Evolutionary conservation across 257 asterid species (phyloP).

Genomic region (Leonotis leonurus): DNA sequence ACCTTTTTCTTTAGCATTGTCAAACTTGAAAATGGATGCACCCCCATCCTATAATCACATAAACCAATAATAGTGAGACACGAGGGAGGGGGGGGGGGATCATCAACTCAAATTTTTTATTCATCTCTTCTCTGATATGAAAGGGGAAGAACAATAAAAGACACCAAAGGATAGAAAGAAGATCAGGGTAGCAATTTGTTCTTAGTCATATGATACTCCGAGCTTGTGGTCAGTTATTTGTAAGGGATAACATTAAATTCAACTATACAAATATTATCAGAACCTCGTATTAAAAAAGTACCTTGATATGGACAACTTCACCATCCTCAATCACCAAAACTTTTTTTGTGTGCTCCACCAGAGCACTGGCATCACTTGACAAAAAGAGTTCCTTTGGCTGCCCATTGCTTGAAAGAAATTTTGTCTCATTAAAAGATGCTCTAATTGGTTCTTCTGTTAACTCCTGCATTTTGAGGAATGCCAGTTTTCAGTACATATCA

Average conservation of each 20-base stretch:
- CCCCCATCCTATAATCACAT: slow-evolving; percentile 68
- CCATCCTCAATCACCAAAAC: slow-evolving; percentile 84
- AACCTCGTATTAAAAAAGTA: slow-evolving; percentile 20
- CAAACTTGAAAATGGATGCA: slow-evolving; percentile 77
- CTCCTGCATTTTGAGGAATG: slow-evolving; percentile 40
- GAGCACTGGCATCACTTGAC: slow-evolving; percentile 89
- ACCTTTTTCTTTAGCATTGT: slow-evolving; percentile 44
- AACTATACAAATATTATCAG: neutral
- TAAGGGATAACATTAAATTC: no score
- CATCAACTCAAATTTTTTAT: neutral
- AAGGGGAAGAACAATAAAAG: neutral
- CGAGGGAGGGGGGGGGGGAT: no score
- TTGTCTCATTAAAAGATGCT: slow-evolving; percentile 52
- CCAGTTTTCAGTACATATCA: slow-evolving; percentile 11
- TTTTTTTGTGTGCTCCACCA: slow-evolving; percentile 88
- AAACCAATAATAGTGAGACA: slow-evolving; percentile 12
- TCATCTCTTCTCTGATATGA: neutral
- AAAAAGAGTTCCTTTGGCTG: slow-evolving; percentile 74
- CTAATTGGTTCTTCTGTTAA: slow-evolving; percentile 39
- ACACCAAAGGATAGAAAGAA: neutral
- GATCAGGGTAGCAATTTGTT: neutral
- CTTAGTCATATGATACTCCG: no score
- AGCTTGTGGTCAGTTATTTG: no score
- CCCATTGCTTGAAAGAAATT: slow-evolving; percentile 55
- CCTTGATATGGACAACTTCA: slow-evolving; percentile 89